These are phyloP conservation scores for Coccomyxa subellipsoidea DNA, from an alignment of 163 green algal genomes.

Conservation along the genomic window DNA sequence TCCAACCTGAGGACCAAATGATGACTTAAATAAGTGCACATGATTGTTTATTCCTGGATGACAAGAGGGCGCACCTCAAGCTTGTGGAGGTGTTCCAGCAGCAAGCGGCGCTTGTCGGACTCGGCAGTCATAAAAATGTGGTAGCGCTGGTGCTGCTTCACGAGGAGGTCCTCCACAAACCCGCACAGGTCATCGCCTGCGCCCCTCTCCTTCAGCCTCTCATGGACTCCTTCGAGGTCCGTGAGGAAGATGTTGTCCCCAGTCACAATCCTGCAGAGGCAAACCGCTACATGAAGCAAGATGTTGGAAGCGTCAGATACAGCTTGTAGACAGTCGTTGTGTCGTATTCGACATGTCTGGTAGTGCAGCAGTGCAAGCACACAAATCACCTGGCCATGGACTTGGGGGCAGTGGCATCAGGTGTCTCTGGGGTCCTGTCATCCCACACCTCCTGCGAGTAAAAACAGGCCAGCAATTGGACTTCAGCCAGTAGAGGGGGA, in stretches of 20 bases:
- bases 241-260: slow-evolving; percentile 38
- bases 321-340: too few species aligned
- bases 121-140: slow-evolving; percentile 47
- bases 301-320: too few species aligned
- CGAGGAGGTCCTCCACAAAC: slow-evolving; percentile 40
- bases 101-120: slow-evolving; percentile 44
- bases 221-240: slow-evolving; percentile 22
- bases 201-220: slow-evolving; percentile 10
- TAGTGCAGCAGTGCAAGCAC: too few species aligned
- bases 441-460: not conserved
- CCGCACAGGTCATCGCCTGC: slow-evolving; percentile 9
- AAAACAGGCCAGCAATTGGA: not conserved
- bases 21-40: too few species aligned
- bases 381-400: not conserved
- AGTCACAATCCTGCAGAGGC: slow-evolving; percentile 12
- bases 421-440: not conserved
- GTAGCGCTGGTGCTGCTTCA: slow-evolving; percentile 43
- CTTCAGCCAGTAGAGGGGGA: not conserved
- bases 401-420: not conserved
- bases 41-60: not conserved
- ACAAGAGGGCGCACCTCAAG: slow-evolving; percentile 43
- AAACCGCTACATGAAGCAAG: too few species aligned
- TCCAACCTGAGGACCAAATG: too few species aligned
- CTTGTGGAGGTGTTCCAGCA: slow-evolving; percentile 52
- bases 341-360: too few species aligned